Percentiles rank a stretch among this genome's conserved stretches.
These are phyloP conservation scores for Combretum micranthum DNA, from an alignment of 345 rosid species.

Conservation along the genomic window DNA sequence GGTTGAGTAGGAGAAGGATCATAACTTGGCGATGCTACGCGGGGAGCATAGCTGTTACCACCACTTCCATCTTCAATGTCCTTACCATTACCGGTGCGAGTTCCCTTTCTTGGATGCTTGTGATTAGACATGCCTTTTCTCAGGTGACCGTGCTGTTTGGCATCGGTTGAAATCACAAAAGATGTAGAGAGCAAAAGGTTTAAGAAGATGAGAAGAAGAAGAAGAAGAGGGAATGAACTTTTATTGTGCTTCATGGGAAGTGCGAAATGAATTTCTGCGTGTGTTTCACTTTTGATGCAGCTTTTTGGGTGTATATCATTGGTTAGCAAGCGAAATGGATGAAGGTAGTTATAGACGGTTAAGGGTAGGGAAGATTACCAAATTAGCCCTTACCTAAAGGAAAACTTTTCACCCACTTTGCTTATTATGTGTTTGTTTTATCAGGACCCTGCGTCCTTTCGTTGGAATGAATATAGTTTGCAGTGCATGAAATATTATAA, in stretches of 20 bases:
- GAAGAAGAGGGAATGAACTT: slow-evolving; percentile 3
- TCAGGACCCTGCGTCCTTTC: too few relatives aligned
- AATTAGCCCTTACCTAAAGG: slow-evolving; percentile 7
- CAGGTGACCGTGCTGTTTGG: slow-evolving; percentile 29
- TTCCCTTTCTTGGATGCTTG: slow-evolving; percentile 13
- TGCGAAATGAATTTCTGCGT: too few relatives aligned
- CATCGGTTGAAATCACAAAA: slow-evolving; percentile 28
- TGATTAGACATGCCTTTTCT: slow-evolving; percentile 25
- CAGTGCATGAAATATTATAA: too few relatives aligned
- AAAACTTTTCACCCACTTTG: slow-evolving; percentile 4
- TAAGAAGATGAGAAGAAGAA: slow-evolving; percentile 12
- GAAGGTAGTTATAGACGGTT: slow-evolving; percentile 29
- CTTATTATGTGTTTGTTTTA: too few relatives aligned
- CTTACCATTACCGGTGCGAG: slow-evolving; percentile 9
- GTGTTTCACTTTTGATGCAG: slow-evolving; percentile 18
- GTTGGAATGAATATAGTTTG: too few relatives aligned
- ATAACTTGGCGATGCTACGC: slow-evolving; percentile 21
- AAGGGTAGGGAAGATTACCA: slow-evolving; percentile 7
- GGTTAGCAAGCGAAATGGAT: neutral
- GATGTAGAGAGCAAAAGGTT: slow-evolving; percentile 13
- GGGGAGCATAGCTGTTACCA: neutral
- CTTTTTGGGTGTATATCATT: neutral
- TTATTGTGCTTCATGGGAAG: too few relatives aligned
- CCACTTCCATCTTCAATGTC: too few relatives aligned
- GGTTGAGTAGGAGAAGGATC: slow-evolving; percentile 13